phyloP scores from a whole-genome alignment of 1,284 basidiomycete species.

The Pulveroboletus sp. region DNA sequence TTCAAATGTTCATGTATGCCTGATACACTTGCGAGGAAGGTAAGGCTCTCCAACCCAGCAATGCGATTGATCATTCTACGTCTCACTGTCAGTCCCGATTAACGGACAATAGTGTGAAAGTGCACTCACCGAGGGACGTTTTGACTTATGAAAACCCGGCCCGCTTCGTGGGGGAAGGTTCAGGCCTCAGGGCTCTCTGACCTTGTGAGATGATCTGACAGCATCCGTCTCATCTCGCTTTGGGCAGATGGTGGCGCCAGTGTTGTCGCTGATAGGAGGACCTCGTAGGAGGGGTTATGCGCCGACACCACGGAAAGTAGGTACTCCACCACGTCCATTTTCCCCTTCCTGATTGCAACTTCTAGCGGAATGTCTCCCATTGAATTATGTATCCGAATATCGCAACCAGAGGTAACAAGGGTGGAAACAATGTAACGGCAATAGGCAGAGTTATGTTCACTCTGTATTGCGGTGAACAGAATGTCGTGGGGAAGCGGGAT shows the following conservation, averaged over 20 bases:
- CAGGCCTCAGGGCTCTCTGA: background rate
- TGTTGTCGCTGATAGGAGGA: background rate
- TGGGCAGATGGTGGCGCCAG: background rate
- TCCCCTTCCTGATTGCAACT: background rate
- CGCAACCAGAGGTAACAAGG: conserved; percentile 2
- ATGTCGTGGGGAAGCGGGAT: background rate
- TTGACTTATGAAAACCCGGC: background rate
- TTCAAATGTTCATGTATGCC: too few species aligned
- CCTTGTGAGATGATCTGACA: background rate
- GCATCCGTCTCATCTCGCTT: background rate
- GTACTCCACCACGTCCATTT: background rate
- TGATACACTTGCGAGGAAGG: too few species aligned
- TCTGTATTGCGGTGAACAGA: conserved; percentile 1
- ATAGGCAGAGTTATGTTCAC: background rate
- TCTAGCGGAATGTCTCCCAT: background rate
- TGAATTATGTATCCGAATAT: background rate
- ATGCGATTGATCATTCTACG: too few species aligned
- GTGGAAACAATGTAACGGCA: background rate
- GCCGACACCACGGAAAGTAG: background rate
- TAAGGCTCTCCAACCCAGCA: too few species aligned
- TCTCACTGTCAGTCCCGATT: too few species aligned
- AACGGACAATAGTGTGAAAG: background rate
- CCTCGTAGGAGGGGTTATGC: too few species aligned
- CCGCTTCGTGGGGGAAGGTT: background rate
- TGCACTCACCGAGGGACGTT: background rate